These are phyloP conservation scores for Smithsoniella earleae DNA, from an alignment of 163 green algal genomes.

Conservation along the genomic window DNA sequence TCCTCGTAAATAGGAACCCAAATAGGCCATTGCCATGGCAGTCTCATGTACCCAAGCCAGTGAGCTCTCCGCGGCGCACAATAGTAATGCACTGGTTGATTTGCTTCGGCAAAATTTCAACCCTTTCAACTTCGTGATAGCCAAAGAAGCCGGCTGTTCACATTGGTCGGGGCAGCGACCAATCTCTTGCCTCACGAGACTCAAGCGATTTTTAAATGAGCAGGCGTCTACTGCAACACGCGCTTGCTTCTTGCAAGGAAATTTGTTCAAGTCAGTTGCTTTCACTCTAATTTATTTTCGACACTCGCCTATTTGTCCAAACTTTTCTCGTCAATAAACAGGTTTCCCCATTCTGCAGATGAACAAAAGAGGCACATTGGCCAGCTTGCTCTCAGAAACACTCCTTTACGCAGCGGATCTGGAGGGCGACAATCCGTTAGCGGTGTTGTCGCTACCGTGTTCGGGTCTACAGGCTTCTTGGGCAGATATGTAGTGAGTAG, in stretches of 20 bases:
- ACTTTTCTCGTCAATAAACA: background rate
- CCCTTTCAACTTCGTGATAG: too few species aligned
- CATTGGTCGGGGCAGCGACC: too few species aligned
- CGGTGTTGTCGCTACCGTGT: conserved; percentile 85
- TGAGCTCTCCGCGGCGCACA: too few species aligned
- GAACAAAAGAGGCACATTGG: background rate
- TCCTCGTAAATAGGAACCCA: too few species aligned
- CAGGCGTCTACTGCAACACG: background rate
- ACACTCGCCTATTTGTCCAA: background rate
- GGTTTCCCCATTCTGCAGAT: background rate
- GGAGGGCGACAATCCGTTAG: conserved; percentile 38
- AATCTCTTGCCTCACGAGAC: too few species aligned
- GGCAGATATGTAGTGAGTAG: conserved; percentile 89
- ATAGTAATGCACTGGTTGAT: too few species aligned
- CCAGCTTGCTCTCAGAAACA: conserved; percentile 24
- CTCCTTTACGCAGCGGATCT: background rate
- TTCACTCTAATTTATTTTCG: too few species aligned
- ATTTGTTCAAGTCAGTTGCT: background rate
- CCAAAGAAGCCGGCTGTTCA: too few species aligned
- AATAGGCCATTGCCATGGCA: too few species aligned
- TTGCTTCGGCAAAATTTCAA: too few species aligned
- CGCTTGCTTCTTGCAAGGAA: background rate
- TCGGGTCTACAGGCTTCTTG: conserved; percentile 92
- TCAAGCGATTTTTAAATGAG: background rate
- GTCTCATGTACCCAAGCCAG: too few species aligned